phyloP scores from a whole-genome alignment of 768 basidiomycete genomes.

The Artomyces pyxidatus region DNA sequence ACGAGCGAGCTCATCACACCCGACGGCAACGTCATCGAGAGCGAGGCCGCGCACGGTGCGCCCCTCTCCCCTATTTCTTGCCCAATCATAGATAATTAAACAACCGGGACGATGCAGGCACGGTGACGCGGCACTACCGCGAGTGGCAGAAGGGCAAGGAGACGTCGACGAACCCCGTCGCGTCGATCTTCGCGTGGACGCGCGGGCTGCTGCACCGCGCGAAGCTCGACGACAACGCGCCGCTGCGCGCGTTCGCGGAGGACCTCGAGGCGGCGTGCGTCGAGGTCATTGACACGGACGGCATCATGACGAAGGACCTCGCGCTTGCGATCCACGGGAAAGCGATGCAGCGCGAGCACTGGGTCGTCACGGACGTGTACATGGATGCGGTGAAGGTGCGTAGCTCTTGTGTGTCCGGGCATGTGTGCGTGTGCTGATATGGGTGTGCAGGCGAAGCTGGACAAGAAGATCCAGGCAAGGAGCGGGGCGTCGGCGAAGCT shows the following conservation, averaged over 20 bases:
- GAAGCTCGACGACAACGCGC: slow-evolving; percentile 79
- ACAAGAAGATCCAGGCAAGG: not conserved
- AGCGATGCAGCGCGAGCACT: slow-evolving; percentile 87
- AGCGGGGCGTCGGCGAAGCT: too few species aligned
- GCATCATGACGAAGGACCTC: slow-evolving; percentile 95
- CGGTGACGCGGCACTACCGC: slow-evolving; percentile 94
- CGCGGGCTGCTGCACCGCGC: slow-evolving; percentile 90
- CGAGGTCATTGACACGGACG: slow-evolving; percentile 85
- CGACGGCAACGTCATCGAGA: slow-evolving; percentile 86
- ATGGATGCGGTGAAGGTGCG: slow-evolving; percentile 89
- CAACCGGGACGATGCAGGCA: slow-evolving; percentile 47
- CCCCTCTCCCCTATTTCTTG: too few species aligned
- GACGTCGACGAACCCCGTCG: slow-evolving; percentile 97
- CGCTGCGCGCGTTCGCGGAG: slow-evolving; percentile 63
- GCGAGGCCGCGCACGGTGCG: slow-evolving; percentile 90
- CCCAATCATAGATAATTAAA: too few species aligned
- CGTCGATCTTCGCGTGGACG: slow-evolving; percentile 98
- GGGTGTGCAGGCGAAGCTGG: not conserved
- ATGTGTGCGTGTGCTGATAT: not conserved
- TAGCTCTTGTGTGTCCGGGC: slow-evolving; percentile 5
- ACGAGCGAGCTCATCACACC: slow-evolving; percentile 92
- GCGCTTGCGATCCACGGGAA: slow-evolving; percentile 92
- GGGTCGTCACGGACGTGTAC: slow-evolving; percentile 92
- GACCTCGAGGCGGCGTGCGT: slow-evolving; percentile 83
- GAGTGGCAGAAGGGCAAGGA: slow-evolving; percentile 97